Evolutionary conservation across 2,329 filamentous ascomycete species (phyloP).

Genomic region (Tolypocladium tropicale): DNA sequence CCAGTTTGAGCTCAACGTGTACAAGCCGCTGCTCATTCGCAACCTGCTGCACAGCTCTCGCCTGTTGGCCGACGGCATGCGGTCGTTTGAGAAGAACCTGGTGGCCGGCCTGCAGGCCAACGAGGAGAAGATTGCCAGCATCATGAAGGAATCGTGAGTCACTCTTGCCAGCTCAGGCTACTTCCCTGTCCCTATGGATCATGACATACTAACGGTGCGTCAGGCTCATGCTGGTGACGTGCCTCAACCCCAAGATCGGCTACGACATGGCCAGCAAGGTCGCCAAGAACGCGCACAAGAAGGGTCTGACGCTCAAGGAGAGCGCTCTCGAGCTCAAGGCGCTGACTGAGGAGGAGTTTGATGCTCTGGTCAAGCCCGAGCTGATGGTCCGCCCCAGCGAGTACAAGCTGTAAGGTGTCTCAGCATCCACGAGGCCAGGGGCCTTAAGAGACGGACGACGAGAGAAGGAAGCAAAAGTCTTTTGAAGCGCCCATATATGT

Average conservation of each 20-base stretch:
- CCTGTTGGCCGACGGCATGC: slow-evolving; percentile 85
- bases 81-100: slow-evolving; percentile 88
- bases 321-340: slow-evolving; percentile 90
- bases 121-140: slow-evolving; percentile 78
- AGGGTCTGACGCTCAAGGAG: slow-evolving; percentile 87
- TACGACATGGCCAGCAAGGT: slow-evolving; percentile 97
- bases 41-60: slow-evolving; percentile 90
- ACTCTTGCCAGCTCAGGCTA: background rate
- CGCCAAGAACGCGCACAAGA: slow-evolving; percentile 98
- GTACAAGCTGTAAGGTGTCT: slow-evolving; percentile 33
- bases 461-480: background rate
- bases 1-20: slow-evolving; percentile 98
- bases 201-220: background rate
- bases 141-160: slow-evolving; percentile 87
- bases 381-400: slow-evolving; percentile 82
- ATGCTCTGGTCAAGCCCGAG: slow-evolving; percentile 80
- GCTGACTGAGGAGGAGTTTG: slow-evolving; percentile 80
- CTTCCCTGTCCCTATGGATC: background rate
- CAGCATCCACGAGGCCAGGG: background rate
- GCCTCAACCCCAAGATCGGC: slow-evolving; percentile 92
- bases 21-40: slow-evolving; percentile 93
- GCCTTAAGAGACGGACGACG: background rate
- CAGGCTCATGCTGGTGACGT: slow-evolving; percentile 95
- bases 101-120: slow-evolving; percentile 83
- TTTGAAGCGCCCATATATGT: background rate